Percentiles rank a stretch among this genome's conserved stretches.
Conservation (phyloP, 1,284 basidiomycete genomes). For the Leccinum griseonigrum region DNA sequence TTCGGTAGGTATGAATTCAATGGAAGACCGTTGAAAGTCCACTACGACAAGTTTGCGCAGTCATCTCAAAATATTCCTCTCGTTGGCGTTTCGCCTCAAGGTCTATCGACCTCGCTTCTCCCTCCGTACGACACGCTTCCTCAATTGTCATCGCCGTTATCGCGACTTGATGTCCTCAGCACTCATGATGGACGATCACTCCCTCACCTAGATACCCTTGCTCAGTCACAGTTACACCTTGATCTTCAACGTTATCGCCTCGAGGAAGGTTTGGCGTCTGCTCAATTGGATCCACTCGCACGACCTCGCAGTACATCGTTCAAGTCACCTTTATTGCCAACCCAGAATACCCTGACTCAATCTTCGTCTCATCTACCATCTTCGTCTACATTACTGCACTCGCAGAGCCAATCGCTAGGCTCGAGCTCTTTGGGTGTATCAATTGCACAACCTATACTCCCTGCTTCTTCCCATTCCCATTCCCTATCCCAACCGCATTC, state of each 20-base stretch:
- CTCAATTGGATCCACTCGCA: constrained; percentile 28
- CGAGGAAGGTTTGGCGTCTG: constrained; percentile 27
- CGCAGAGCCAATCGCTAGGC: constrained; percentile 20
- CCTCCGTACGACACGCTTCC: constrained; percentile 25
- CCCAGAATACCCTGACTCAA: constrained; percentile 18
- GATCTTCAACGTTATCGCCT: constrained; percentile 28
- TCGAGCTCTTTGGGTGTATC: constrained; percentile 16
- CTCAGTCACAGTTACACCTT: constrained; percentile 25
- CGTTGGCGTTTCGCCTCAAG: constrained; percentile 21
- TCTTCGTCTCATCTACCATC: constrained; percentile 21
- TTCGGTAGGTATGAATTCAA: constrained; percentile 77
- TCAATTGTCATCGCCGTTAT: constrained; percentile 26
- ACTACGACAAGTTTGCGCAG: constrained; percentile 75
- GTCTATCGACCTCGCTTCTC: constrained; percentile 17
- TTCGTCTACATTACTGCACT: constrained; percentile 21
- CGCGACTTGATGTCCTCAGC: constrained; percentile 26
- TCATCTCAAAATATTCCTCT: constrained; percentile 35
- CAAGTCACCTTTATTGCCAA: constrained; percentile 23
- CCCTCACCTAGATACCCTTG: constrained; percentile 22
- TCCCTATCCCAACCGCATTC: constrained; percentile 29
- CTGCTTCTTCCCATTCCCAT: constrained; percentile 20
- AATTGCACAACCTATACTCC: constrained; percentile 20
- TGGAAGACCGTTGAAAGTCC: constrained; percentile 81
- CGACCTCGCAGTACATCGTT: constrained; percentile 27
- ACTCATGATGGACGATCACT: constrained; percentile 25